These are phyloP conservation scores for Microbotryomycetes sp. DNA, from an alignment of 1,284 basidiomycete species.

Conservation along the genomic window DNA sequence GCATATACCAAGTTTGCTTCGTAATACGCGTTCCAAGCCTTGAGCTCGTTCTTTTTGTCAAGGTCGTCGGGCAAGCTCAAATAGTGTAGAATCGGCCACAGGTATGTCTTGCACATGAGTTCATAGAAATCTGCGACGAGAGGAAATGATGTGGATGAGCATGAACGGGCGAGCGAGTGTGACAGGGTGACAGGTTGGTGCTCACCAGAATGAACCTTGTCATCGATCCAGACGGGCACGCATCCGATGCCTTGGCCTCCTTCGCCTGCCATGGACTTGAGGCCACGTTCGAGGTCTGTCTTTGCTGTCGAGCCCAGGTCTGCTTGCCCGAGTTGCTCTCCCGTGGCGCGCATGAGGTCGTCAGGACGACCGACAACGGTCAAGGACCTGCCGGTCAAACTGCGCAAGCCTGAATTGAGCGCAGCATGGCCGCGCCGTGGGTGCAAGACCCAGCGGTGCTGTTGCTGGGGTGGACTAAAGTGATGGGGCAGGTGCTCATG, in stretches of 20 bases:
- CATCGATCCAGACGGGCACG: slow-evolving; percentile 31
- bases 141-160: slow-evolving; percentile 28
- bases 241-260: slow-evolving; percentile 25
- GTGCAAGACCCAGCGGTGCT: slow-evolving; percentile 61
- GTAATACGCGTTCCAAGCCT: slow-evolving; percentile 74
- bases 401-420: slow-evolving; percentile 87
- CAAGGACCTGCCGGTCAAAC: slow-evolving; percentile 72
- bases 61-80: slow-evolving; percentile 54
- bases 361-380: slow-evolving; percentile 91
- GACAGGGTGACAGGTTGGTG: neutral
- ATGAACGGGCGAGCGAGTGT: slow-evolving; percentile 36
- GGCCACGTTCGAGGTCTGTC: slow-evolving; percentile 28
- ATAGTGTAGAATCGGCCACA: slow-evolving; percentile 99
- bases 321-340: slow-evolving; percentile 36
- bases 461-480: neutral
- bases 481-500: neutral
- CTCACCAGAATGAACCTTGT: slow-evolving; percentile 23
- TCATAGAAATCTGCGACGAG: slow-evolving; percentile 35
- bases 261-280: slow-evolving; percentile 21
- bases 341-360: slow-evolving; percentile 54
- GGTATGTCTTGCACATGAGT: slow-evolving; percentile 78
- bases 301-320: slow-evolving; percentile 19
- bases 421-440: slow-evolving; percentile 86
- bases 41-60: slow-evolving; percentile 64
- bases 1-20: slow-evolving; percentile 83